phyloP scores from a whole-genome alignment of 768 basidiomycete genomes.

The Chlorophyllum brunneum region DNA sequence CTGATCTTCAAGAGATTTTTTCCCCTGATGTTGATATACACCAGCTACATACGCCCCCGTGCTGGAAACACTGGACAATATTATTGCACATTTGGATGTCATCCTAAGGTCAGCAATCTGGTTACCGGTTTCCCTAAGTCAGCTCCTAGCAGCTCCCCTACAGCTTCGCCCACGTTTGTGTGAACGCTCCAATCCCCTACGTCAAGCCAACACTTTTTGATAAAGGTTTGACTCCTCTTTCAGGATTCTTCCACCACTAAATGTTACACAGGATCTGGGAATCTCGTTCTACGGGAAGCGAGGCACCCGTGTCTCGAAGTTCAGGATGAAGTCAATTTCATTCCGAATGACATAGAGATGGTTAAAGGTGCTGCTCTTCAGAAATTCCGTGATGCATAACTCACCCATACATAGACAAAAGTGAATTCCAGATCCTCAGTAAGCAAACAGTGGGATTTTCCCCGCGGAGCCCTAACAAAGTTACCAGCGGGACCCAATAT shows the following conservation, averaged over 20 bases:
- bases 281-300: conserved; percentile 77
- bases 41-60: conserved; percentile 92
- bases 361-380: conserved; percentile 54
- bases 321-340: conserved; percentile 93
- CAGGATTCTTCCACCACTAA: too few species aligned
- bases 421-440: conserved; percentile 97
- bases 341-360: conserved; percentile 95
- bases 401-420: conserved; percentile 46
- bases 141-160: neutral
- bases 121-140: neutral
- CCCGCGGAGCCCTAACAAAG: neutral
- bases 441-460: conserved; percentile 18
- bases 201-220: conserved; percentile 79
- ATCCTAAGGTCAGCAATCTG: conserved; percentile 67
- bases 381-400: neutral
- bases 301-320: conserved; percentile 96
- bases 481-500: conserved; percentile 89
- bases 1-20: neutral
- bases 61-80: conserved; percentile 76
- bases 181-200: conserved; percentile 83
- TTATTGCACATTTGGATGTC: conserved; percentile 90
- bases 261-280: conserved; percentile 62
- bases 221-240: conserved; percentile 50
- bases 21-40: neutral
- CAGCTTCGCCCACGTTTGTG: conserved; percentile 90